Evolutionary conservation across 2,329 filamentous ascomycete species (phyloP).

Genomic region (Uncinocarpus reesii): DNA sequence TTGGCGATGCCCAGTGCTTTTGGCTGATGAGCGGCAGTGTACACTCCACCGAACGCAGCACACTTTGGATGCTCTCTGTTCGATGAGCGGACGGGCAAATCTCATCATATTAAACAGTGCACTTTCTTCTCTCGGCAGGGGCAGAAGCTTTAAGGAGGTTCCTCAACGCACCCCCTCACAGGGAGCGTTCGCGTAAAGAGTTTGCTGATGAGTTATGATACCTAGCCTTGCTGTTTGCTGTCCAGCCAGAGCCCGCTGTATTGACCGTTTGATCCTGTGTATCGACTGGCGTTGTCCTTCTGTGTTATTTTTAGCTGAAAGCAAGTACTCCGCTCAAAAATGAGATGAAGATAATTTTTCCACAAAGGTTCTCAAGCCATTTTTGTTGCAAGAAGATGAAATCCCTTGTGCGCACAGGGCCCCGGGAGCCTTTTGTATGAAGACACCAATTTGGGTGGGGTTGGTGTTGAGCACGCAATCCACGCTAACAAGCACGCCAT

Average conservation of each 20-base stretch:
- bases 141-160: constrained; percentile 22
- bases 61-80: constrained; percentile 74
- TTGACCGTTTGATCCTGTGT: not conserved
- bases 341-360: not conserved
- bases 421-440: constrained; percentile 2
- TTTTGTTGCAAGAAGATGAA: not conserved
- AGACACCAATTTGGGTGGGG: constrained; percentile 1
- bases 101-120: constrained; percentile 59
- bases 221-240: constrained; percentile 8
- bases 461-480: constrained; percentile 9
- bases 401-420: not conserved
- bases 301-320: constrained; percentile 1
- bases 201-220: constrained; percentile 10
- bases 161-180: not conserved
- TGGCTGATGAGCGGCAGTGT: constrained; percentile 41
- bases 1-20: not conserved
- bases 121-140: constrained; percentile 58
- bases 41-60: constrained; percentile 82
- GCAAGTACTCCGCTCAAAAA: constrained; percentile 3
- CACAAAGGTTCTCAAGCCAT: not conserved
- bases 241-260: not conserved
- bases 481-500: constrained; percentile 13
- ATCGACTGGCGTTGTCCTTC: not conserved
- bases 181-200: not conserved
- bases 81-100: constrained; percentile 63